Evolutionary conservation across 805 yeast species (phyloP), one percentile per base, ranked within the genome.

Genomic region (Starmerella stellata): DNA sequence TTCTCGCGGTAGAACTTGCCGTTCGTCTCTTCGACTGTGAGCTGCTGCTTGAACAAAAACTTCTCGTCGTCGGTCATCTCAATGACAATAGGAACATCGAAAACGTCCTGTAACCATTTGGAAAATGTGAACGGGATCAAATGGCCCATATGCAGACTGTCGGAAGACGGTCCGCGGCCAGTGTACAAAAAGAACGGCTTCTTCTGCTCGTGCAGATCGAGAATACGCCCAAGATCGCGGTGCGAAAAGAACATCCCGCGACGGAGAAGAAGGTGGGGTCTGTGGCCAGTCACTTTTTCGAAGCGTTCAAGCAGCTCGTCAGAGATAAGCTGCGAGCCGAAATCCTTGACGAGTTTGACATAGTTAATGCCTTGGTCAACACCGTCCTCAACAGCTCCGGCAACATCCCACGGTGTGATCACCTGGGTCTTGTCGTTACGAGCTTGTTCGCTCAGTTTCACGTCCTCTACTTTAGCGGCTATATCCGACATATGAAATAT

Each of bases 391-490:
- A 87, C 92, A 2, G 95, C 96, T 42, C 96, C 98, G 60, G 80
- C 94, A 23, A 90, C 98, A 57, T 90, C 98, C 98, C 98, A 90
- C 36, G 98, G 98, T 1, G 98, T 90, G 43, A 78, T 67, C 27
- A 63, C 66, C 55, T 76, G 85, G 11, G 30, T 38, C 35, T 42
- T 35, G 27, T 46, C 43, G 33, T 29, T 27, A 30, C 40, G 39
- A 1, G 27, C n/a, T 20, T 21, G 17, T n/a, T 7, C 27, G 13
- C 21, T 16, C 27, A 42, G 38, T 32, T 44, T 38, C 18, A 46
- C 29, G 35, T 42, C 40, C 28, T 44, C 47, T 2, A 46, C 38
- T 38, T 50, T 42, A 3, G 47, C 47, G 4, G 50, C 44, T 21
- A 48, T 21, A 21, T 47, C 50, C 1, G 46, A 38, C 50, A 46